Conservation (phyloP, 2,329 filamentous ascomycete genomes). For the Knufia petricola region DNA sequence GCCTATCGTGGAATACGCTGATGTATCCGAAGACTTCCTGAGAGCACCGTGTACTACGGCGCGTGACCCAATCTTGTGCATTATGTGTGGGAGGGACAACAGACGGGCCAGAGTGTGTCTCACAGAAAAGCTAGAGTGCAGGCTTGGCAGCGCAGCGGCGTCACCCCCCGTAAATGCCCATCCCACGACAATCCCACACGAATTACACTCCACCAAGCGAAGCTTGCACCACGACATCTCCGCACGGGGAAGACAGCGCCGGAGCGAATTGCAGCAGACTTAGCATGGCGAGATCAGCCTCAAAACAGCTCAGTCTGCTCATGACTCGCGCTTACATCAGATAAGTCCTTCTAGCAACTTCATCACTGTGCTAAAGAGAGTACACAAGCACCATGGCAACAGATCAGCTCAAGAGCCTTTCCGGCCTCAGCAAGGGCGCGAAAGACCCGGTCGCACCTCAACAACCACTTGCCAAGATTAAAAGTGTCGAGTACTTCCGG, state of each 20-base stretch:
- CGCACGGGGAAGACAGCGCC: not conserved
- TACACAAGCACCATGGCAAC: conserved; percentile 14
- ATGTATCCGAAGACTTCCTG: too few species aligned
- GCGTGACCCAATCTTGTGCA: not conserved
- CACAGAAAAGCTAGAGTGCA: too few species aligned
- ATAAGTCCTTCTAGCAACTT: too few species aligned
- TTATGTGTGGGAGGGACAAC: not conserved
- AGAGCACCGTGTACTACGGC: not conserved
- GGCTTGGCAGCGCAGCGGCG: too few species aligned
- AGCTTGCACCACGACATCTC: not conserved
- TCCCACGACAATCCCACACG: not conserved
- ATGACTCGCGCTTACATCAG: too few species aligned
- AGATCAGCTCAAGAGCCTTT: conserved; percentile 14
- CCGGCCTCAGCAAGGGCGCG: conserved; percentile 11
- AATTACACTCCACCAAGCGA: not conserved
- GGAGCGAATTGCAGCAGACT: not conserved
- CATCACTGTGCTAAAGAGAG: not conserved
- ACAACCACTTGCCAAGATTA: conserved; percentile 35
- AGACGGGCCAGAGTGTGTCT: too few species aligned
- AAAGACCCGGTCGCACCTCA: not conserved
- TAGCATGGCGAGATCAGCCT: too few species aligned
- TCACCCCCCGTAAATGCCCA: too few species aligned
- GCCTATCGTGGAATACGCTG: too few species aligned
- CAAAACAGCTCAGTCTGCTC: too few species aligned
- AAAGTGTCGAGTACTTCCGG: conserved; percentile 61